Conservation (phyloP, 441 rosid species). For the Erodium chrysanthum region DNA sequence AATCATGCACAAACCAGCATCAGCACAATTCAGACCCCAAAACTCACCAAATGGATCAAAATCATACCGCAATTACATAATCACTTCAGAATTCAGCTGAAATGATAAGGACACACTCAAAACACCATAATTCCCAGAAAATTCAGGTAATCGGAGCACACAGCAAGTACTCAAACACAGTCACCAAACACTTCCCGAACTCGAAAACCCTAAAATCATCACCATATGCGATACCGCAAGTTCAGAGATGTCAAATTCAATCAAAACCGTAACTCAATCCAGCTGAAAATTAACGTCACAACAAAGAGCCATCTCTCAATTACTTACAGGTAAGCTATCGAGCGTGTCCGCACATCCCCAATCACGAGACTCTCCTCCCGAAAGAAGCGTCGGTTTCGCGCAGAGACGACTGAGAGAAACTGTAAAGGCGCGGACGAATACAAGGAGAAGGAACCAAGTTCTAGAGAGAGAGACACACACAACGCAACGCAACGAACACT, state of each 20-base stretch:
- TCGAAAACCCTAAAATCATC: constrained; percentile 4
- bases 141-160: constrained; percentile 1
- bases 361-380: neutral
- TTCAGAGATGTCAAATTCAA: neutral
- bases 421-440: constrained; percentile 27
- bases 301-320: constrained; percentile 26
- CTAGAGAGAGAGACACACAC: constrained; percentile 30
- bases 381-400: constrained; percentile 20
- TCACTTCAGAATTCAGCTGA: constrained; percentile 12
- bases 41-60: constrained; percentile 1
- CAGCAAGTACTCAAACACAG: constrained; percentile 9
- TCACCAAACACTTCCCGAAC: constrained; percentile 13
- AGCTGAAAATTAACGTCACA: constrained; percentile 8
- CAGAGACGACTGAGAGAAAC: constrained; percentile 31
- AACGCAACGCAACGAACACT: constrained; percentile 4
- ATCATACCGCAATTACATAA: constrained; percentile 13
- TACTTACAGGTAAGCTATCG: constrained; percentile 23
- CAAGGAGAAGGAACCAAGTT: constrained; percentile 4
- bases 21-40: constrained; percentile 3
- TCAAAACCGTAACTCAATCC: constrained; percentile 22
- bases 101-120: neutral
- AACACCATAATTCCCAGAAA: neutral
- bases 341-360: constrained; percentile 9
- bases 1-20: constrained; percentile 22
- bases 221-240: neutral